Percentiles rank a stretch among this genome's conserved stretches.
Conservation (phyloP, 768 basidiomycete species). For the Collybia sordida region DNA sequence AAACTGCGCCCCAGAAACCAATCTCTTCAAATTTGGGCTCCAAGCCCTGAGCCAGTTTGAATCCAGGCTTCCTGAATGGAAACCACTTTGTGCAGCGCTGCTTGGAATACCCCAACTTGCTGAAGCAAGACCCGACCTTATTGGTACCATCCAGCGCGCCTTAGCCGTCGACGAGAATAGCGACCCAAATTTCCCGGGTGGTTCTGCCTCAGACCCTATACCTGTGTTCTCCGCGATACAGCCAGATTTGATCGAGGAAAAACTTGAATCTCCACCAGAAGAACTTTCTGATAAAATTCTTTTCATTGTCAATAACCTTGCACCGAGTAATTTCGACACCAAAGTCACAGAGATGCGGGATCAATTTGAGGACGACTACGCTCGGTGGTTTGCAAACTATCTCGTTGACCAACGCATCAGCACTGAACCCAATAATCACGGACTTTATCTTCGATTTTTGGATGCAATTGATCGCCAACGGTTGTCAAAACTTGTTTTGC, state of each 20-base stretch:
- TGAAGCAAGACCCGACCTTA: conserved; percentile 82
- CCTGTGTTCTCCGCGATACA: conserved; percentile 78
- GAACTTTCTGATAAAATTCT: conserved; percentile 90
- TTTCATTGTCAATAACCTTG: conserved; percentile 98
- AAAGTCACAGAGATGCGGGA: conserved; percentile 87
- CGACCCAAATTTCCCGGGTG: conserved; percentile 34
- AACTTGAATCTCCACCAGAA: conserved; percentile 72
- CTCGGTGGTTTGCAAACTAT: conserved; percentile 97
- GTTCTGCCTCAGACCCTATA: conserved; percentile 35
- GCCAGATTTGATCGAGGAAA: conserved; percentile 64
- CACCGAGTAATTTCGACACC: conserved; percentile 86
- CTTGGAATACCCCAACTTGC: conserved; percentile 84
- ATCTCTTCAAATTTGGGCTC: conserved; percentile 93
- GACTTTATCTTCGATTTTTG: conserved; percentile 91
- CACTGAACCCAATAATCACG: conserved; percentile 96
- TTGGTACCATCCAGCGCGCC: conserved; percentile 67
- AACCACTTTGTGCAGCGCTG: conserved; percentile 86
- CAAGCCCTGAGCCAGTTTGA: conserved; percentile 90
- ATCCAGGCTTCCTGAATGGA: conserved; percentile 86
- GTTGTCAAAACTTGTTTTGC: conserved; percentile 78
- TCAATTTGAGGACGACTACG: conserved; percentile 79
- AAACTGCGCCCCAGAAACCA: conserved; percentile 86
- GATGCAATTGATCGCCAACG: conserved; percentile 72
- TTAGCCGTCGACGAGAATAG: conserved; percentile 54
- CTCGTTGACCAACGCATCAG: conserved; percentile 94